These are phyloP conservation scores for Eutrema salsugineum DNA, from an alignment of 441 rosid species.

Conservation along the genomic window DNA sequence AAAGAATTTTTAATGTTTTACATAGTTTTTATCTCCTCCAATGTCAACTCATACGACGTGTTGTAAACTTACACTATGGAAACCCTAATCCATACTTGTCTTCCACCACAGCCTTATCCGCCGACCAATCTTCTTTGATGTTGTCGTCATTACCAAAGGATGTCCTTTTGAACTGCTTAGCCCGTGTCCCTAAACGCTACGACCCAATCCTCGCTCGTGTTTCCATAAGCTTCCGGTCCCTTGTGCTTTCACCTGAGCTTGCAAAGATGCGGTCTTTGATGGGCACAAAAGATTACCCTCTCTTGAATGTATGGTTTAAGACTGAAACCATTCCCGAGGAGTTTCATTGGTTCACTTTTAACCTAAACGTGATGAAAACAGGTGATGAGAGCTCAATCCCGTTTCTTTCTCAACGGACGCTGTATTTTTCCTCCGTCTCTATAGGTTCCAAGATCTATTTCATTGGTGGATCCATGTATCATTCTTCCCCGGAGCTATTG, in stretches of 20 bases:
- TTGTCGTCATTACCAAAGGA: background rate
- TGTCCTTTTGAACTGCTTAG: conserved; percentile 3
- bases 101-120: background rate
- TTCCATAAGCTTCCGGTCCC: background rate
- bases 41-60: background rate
- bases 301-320: background rate
- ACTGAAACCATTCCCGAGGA: no score
- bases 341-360: background rate
- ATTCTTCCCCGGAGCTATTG: background rate
- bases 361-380: background rate
- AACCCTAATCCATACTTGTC: background rate
- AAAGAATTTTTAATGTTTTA: background rate
- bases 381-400: background rate
- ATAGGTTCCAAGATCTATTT: background rate
- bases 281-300: background rate
- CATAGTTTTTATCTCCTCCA: background rate
- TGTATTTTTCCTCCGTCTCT: background rate
- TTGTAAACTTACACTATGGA: background rate
- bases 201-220: background rate
- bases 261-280: background rate
- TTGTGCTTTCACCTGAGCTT: conserved; percentile 2
- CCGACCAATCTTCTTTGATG: background rate
- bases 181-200: background rate
- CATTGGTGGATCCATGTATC: background rate
- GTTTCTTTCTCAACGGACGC: background rate